Evolutionary conservation across 768 basidiomycete species (phyloP), one percentile per base, ranked within the genome.

Genomic region (Lentinula aciculospora): DNA sequence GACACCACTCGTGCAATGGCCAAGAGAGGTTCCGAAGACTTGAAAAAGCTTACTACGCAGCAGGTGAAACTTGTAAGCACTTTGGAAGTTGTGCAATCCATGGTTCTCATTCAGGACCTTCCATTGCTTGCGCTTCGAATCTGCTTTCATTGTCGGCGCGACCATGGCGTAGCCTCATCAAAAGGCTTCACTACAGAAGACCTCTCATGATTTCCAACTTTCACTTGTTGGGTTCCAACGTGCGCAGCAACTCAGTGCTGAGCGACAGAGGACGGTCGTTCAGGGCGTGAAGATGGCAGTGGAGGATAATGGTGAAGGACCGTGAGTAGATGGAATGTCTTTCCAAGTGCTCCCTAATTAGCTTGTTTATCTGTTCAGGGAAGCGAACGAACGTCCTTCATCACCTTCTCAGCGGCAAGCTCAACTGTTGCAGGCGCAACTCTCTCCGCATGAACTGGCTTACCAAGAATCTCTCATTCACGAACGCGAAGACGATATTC

Each of bases 401-500:
- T 75, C 79, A 3, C 78, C 82, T 3, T 79, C 81, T 46, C 82
- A 87, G 62, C 82, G 84, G 58, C 88, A 89, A 67, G 85, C 83
- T 0, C 86, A 88, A 64, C 71, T 85, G 0, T 68, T 91, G 28
- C 86, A 91, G 66, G 74, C 74, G 5, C 86, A 88, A 59, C 74
- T 93, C n/a, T 92, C 90, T 1, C 90, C 92, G 0, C 89, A 91
- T 59, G 96, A 98, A 71, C 81, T 98, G 23, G 92, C 92, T 13
- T 95, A 95, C 68, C 97, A 98, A 70, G 96, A 99, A 68, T 91
- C 92, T 9, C 75, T 98, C 36, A 94, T 97, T 54, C 86, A 89
- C 53, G 97, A 99, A 68, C 88, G 97, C 17, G 96, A 99, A 69
- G 79, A 79, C 0, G 97, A 98, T 66, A 98, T 98, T 56, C 84